Base-by-base conservation (phyloP, 2,329 filamentous ascomycete genomes). In the Calonectria hongkongensis region DNA sequence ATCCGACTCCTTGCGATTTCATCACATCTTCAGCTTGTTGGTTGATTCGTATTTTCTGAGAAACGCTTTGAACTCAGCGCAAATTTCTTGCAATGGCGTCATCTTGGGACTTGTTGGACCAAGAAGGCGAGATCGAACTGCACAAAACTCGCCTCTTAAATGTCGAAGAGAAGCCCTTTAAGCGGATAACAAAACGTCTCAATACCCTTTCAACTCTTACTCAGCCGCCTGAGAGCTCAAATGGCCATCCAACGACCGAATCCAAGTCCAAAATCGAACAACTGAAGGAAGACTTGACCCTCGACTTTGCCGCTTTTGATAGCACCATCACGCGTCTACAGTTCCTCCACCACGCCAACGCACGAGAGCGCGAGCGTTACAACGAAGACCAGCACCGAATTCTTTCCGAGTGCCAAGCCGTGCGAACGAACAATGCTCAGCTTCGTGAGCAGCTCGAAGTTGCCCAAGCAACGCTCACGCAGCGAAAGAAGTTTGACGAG, bases 161-260 rank as follows among this genome's bases (percentile, higher is more conserved):
- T 75, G 93, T 98, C 73, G 96, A 98, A 87, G 95, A 98, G 82
- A 95, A 95, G 71, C 95, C 95, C 0, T 98, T 98, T 87, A 95
- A 95, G 83, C 93, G 96, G 73, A 92, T 98, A 72, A 94, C 94
- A 27, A 95, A 95, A 85, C 93, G 94, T 39, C 90, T 98, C 10
- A 88, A 94, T 6, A 89, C 90, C 27, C 90, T 94, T 18, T 91
- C 92, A 67, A 91, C 93, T 25, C 88, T 95, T 36, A 88, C 79
- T 43, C 72, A 79, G 67, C 54, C 73, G 28, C 45, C 62, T 30
- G 65, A 75, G n/a, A 75, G 78, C 33, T 82, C 87, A 70, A 84
- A 86, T 67, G 85, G 86, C n/a, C 83, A 84, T 4, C 81, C 84
- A 21, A 83, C 87, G 10, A 83, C 84, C 12, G 81, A 83, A 33